Evolutionary conservation across 352 stramenopile genomes (phyloP), one percentile per base, ranked within the genome.

Genomic region (Phytopythium vexans): DNA sequence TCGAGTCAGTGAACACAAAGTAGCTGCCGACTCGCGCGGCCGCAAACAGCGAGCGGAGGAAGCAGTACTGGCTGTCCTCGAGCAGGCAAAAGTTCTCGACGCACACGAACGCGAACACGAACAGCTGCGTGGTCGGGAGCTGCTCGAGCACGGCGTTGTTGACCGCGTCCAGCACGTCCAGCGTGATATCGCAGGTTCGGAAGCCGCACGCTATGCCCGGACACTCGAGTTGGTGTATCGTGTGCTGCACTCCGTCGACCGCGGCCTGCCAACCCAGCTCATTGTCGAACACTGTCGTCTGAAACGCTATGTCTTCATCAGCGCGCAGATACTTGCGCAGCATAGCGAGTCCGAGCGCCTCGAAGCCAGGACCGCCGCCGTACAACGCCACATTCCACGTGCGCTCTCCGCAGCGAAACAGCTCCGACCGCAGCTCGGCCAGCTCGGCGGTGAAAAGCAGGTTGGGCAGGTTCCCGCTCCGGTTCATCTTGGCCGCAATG

Each of bases 21-120:
- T 69, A 65, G 53, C 73, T 85, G 38, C 62, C 69, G 2, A 60
- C 40, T 6, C 33, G 50, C 16, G 74, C 71, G 14, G 56, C 35
- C 1, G 33, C 14, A 14, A 89, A 86, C 1, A 89, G 62, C 39
- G 73, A 78, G 10, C 70, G 74, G 0, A 89, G 52, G 38, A 89
- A 88, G 4, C 58, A 48, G 50, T 73, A 89, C 21, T 63, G 45
- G 44, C 60, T 78, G 46, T 74, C 55, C 16, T 64, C 60, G 3
- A 89, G 60, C 11, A 88, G 58, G 42, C 62, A 72, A 16, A 78
- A 86, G 49, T 88, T 89, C 47, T 89, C 79, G 33, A 86, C 79
- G 45, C 76, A 88, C 37, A 89, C 79, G 49, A 89, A 89, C 6
- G 76, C 79, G 37, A 89, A 89, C 21, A 87, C 57, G 31, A 87